These are phyloP conservation scores for Citrullus amarus DNA, from an alignment of 306 rosid species.

Conservation along the genomic window DNA sequence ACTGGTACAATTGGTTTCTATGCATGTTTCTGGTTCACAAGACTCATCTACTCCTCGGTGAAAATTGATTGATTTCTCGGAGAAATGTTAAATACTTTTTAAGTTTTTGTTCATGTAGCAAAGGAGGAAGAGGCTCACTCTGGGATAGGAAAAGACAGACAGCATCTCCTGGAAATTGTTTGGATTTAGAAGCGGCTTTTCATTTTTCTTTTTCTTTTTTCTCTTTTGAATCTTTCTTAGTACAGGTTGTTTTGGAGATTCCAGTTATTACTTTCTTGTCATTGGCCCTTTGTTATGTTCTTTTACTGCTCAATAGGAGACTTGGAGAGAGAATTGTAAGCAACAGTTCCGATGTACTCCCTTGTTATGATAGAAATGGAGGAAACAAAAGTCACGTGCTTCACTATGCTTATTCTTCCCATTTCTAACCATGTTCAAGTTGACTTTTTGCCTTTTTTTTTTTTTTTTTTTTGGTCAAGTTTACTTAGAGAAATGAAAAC, in stretches of 20 bases:
- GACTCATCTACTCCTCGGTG: conserved; percentile 80
- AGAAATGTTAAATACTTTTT: neutral
- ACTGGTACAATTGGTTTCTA: conserved; percentile 90
- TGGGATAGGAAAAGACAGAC: neutral
- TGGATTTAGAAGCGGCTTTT: neutral
- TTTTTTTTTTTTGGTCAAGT: too few species aligned
- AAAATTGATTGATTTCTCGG: conserved; percentile 46
- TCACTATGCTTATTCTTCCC: neutral
- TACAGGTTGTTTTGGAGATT: neutral
- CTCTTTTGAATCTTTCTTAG: neutral
- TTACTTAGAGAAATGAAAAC: too few species aligned
- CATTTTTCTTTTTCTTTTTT: neutral
- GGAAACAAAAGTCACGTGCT: neutral
- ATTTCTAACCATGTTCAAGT: too few species aligned
- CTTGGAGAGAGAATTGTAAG: conserved; percentile 3
- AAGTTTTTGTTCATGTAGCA: neutral
- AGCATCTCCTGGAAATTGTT: neutral
- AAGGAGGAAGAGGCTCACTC: neutral
- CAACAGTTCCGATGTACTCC: neutral
- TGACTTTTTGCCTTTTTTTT: too few species aligned
- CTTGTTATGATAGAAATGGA: conserved; percentile 3
- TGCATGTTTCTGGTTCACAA: conserved; percentile 78
- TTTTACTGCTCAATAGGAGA: neutral
- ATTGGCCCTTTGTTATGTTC: neutral
- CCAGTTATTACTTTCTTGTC: conserved; percentile 1